These are phyloP conservation scores for Streptanthus diversifolius DNA, from an alignment of 345 rosid genomes.

Conservation along the genomic window DNA sequence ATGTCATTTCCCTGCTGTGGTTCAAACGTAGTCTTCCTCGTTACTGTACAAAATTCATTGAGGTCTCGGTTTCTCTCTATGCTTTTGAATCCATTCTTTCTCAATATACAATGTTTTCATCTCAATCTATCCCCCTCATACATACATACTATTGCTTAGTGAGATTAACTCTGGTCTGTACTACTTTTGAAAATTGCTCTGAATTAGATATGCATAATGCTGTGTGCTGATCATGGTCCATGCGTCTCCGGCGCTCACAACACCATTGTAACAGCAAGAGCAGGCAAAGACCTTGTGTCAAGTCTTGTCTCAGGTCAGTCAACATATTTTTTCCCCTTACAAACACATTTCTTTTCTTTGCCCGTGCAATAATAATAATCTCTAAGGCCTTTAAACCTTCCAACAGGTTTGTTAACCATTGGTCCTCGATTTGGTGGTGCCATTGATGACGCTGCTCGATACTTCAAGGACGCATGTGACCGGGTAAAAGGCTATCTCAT, in stretches of 20 bases:
- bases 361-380: background rate
- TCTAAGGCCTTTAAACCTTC: background rate
- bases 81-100: background rate
- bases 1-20: constrained; percentile 92
- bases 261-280: constrained; percentile 94
- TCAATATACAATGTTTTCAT: background rate
- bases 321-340: background rate
- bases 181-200: background rate
- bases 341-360: background rate
- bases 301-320: constrained; percentile 81
- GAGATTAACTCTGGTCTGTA: constrained; percentile 18
- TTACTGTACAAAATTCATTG: constrained; percentile 88
- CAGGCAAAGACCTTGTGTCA: constrained; percentile 99
- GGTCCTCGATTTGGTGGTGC: constrained; percentile 99
- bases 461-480: constrained; percentile 94
- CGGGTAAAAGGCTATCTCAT: constrained; percentile 44
- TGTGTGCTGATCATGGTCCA: constrained; percentile 99
- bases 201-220: constrained; percentile 90
- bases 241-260: constrained; percentile 98
- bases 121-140: background rate
- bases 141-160: background rate
- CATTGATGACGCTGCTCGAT: constrained; percentile 95
- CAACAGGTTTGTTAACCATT: constrained; percentile 84
- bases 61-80: constrained; percentile 43
- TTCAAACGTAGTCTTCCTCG: constrained; percentile 98